Base-by-base conservation (phyloP, 805 yeast species). In the Wickerhamomyces queroliae region DNA sequence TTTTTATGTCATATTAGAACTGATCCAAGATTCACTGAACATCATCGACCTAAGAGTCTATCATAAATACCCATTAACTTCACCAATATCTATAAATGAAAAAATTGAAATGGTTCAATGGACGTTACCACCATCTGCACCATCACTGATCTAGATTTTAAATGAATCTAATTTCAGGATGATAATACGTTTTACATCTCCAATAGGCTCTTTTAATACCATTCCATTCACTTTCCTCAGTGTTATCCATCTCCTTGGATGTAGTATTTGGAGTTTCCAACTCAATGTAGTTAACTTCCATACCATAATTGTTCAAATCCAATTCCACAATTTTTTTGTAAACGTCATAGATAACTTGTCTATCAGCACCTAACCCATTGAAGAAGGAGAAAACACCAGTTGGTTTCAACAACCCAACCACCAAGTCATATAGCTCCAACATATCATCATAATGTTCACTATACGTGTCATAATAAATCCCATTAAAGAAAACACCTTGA, bases 381-480 rank as follows among this genome's bases (percentile, higher is more conserved):
- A 90, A 90, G 56, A 89, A 90, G 5, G 96, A 87, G 47, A 90
- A 89, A 1, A 78, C 73, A 8, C 97, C 98, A 25, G 76, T 74
- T 7, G 93, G 86, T 56, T 83, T 83, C 48, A 90, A 63, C 36
- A 90, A 64, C 0, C 96, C 97, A 16, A 88, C 95, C 5, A 86
- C 70, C 11, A 73, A 56, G 61, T 91, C 96, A 55, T 83, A 87
- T 21, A 91, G 67, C 37, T 86, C 91, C 35, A 88, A 67, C 93
- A 90, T 84, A 56, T 90, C 96, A 44, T 70, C 70, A 59, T 91
- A 90, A 57, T 87, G 95, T 57, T 90, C 98, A 46, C 95, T 84
- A 59, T 83, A 90, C 0, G 98, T 91, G 58, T 90, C 98, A 57
- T 85, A 90, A 61, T 90, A 90, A 26, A 91, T 84, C 4, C 97